Conservation (phyloP, 805 yeast genomes). For the Lachancea mirantina region DNA sequence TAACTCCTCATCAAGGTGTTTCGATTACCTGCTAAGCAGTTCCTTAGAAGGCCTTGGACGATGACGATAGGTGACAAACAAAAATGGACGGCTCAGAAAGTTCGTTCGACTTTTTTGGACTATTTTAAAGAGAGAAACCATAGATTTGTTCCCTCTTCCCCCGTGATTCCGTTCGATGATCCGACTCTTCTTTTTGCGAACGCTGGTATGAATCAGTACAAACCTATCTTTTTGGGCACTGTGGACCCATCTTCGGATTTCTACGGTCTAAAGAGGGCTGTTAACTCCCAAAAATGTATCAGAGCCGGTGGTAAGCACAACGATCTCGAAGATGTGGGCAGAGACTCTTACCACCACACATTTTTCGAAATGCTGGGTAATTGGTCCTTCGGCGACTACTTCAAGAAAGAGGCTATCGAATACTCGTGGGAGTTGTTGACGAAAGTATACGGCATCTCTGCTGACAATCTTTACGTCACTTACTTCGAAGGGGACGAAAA, state of each 20-base stretch:
- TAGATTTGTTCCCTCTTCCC: constrained; percentile 82
- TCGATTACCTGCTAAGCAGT: constrained; percentile 5
- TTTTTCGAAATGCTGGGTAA: constrained; percentile 99
- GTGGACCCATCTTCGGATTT: constrained; percentile 92
- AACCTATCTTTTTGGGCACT: constrained; percentile 94
- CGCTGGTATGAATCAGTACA: constrained; percentile 99
- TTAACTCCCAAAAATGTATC: constrained; percentile 95
- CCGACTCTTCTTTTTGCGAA: constrained; percentile 95
- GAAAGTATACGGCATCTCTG: constrained; percentile 68
- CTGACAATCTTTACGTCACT: constrained; percentile 83
- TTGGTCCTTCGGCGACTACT: constrained; percentile 99
- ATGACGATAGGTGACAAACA: constrained; percentile 32
- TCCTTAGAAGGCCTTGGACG: constrained; percentile 4
- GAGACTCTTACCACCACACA: constrained; percentile 96
- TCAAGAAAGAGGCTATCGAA: constrained; percentile 85
- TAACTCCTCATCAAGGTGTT: constrained; percentile 7
- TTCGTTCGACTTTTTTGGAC: constrained; percentile 79
- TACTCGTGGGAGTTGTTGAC: constrained; percentile 92
- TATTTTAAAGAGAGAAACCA: constrained; percentile 66
- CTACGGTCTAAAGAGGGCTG: constrained; percentile 77
- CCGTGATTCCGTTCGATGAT: constrained; percentile 96
- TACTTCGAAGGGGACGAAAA: constrained; percentile 91
- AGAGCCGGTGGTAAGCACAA: constrained; percentile 99
- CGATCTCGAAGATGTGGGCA: constrained; percentile 97
- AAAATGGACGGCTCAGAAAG: constrained; percentile 45